A percentile compares a stretch with the other conserved stretches of the same genome.
Conservation (phyloP, 371 early-diverging fungal genomes). For the Mortierella sp. region DNA sequence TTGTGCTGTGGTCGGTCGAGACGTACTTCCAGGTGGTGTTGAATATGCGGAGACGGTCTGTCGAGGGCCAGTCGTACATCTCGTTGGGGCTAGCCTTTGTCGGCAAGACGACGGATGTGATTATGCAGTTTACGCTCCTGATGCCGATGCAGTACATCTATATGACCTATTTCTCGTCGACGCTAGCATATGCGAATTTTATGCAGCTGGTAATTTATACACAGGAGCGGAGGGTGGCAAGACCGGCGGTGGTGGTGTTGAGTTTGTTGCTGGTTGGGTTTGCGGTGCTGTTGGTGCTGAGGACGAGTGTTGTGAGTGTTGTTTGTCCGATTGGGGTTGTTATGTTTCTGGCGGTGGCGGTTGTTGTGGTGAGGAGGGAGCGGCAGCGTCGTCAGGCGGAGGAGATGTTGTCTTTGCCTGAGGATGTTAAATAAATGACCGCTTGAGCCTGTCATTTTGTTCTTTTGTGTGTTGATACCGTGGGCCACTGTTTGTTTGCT, state of each 20-base stretch:
- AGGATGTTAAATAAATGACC: not conserved
- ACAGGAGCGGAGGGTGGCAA: constrained; percentile 13
- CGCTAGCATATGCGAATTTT: constrained; percentile 33
- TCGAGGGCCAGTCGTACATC: constrained; percentile 42
- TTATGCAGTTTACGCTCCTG: constrained; percentile 38
- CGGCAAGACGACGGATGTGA: constrained; percentile 48
- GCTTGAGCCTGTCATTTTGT: too few relatives aligned
- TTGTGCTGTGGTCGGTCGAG: constrained; percentile 41
- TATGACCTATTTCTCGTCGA: constrained; percentile 49
- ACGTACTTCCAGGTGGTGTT: constrained; percentile 42
- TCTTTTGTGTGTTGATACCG: too few relatives aligned
- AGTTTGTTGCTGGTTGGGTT: constrained; percentile 29
- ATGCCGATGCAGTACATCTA: constrained; percentile 36
- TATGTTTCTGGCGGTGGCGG: constrained; percentile 8
- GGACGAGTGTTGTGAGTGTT: constrained; percentile 31
- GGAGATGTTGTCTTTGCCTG: not conserved
- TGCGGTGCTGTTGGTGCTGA: constrained; percentile 22
- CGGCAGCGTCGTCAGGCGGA: not conserved
- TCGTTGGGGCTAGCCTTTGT: constrained; percentile 33
- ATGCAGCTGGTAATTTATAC: constrained; percentile 29
- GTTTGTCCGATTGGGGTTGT: constrained; percentile 32
- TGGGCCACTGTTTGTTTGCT: not conserved
- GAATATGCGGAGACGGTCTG: constrained; percentile 45
- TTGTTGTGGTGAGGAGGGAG: not conserved
- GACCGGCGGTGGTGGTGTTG: constrained; percentile 12